Evolutionary conservation across 1,284 basidiomycete species (phyloP).

Genomic region (Abortiporus biennis): DNA sequence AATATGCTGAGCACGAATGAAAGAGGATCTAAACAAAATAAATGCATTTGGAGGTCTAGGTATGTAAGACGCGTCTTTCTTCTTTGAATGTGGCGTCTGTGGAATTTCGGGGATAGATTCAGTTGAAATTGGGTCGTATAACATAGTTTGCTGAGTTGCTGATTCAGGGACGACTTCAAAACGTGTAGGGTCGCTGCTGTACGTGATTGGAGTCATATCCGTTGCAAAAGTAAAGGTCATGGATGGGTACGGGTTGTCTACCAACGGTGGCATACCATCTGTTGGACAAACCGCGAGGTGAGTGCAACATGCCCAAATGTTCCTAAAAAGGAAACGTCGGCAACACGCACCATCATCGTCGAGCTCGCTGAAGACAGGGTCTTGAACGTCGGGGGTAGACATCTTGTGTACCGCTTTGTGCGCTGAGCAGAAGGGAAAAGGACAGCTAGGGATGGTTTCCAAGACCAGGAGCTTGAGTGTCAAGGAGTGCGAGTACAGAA

Average conservation of each 20-base stretch:
- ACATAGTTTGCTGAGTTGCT: slow-evolving; percentile 15
- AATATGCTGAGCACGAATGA: slow-evolving; percentile 73
- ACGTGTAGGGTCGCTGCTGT: slow-evolving; percentile 28
- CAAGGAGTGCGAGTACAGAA: slow-evolving; percentile 13
- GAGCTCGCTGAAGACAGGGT: slow-evolving; percentile 18
- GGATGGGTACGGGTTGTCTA: slow-evolving; percentile 40
- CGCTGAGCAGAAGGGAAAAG: no score
- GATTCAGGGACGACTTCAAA: slow-evolving; percentile 30
- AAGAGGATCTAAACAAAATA: slow-evolving; percentile 89
- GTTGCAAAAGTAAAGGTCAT: slow-evolving; percentile 45
- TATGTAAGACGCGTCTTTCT: slow-evolving; percentile 60
- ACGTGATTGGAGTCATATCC: slow-evolving; percentile 38
- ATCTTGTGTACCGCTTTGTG: no score
- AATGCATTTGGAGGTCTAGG: slow-evolving; percentile 93
- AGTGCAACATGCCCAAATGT: slow-evolving; percentile 15
- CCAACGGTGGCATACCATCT: slow-evolving; percentile 45
- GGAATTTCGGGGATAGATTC: no score
- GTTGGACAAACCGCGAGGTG: slow-evolving; percentile 9
- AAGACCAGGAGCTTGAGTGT: no score
- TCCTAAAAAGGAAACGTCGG: slow-evolving; percentile 16
- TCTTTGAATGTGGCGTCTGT: slow-evolving; percentile 33
- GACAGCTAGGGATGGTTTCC: no score
- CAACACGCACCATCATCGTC: slow-evolving; percentile 29
- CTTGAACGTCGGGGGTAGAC: slow-evolving; percentile 16
- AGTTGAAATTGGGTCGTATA: slow-evolving; percentile 18